Conservation (phyloP, 2,329 filamentous ascomycete species). For the Coniochaeta sp. region DNA sequence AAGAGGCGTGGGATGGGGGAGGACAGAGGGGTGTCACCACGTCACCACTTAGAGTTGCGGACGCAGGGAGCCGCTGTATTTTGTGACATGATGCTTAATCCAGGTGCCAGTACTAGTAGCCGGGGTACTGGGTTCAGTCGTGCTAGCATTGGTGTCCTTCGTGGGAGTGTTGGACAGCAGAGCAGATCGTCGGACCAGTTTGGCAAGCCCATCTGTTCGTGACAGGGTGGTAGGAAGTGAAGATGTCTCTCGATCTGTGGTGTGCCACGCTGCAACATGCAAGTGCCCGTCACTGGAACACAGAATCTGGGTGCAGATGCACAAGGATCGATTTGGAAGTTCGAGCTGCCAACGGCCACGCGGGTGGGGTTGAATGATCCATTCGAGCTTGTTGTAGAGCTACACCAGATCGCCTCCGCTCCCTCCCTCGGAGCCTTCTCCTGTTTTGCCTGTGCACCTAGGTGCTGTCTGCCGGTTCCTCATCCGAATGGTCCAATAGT, state of each 20-base stretch:
- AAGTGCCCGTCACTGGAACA: constrained; percentile 3
- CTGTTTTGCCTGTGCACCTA: no score
- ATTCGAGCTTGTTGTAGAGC: no score
- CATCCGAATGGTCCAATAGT: no score
- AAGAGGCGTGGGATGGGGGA: no score
- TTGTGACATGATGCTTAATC: background rate
- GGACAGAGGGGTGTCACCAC: no score
- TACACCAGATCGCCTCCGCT: no score
- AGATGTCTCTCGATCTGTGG: no score
- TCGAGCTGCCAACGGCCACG: background rate
- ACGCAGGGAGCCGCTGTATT: background rate
- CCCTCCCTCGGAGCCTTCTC: no score
- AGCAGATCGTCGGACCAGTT: background rate
- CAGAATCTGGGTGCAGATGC: constrained; percentile 9
- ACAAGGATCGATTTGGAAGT: constrained; percentile 12
- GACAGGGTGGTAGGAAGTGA: background rate
- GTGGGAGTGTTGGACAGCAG: background rate
- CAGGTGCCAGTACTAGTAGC: background rate
- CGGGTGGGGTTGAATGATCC: background rate
- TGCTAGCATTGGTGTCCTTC: background rate
- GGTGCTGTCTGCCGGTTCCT: no score
- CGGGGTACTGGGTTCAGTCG: background rate
- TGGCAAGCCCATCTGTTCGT: background rate
- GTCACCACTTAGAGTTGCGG: no score
- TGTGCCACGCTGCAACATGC: background rate